Base-by-base conservation (phyloP, 805 yeast genomes). In the Pichia pseudocactophila region DNA sequence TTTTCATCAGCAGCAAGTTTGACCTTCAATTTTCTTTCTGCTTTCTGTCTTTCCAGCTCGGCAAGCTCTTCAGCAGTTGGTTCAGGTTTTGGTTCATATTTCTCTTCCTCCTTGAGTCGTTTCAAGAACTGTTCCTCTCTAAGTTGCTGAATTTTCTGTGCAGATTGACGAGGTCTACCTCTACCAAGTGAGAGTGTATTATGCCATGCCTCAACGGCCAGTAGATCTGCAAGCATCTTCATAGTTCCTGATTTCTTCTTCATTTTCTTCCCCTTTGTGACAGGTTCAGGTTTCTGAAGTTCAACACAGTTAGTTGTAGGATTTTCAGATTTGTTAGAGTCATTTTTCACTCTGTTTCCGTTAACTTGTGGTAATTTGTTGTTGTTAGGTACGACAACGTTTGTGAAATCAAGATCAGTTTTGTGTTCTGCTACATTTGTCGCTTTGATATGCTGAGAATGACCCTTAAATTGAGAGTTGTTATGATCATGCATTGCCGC, bases 161-260 rank as follows among this genome's bases (percentile, higher is more conserved):
- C 35, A 3, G 46, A 43, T 28, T 43, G 25, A 30, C 46, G 46
- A 9, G 30, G 34, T 34, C 22, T 34, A 6, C 11, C 15, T 7
- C 45, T 41, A 16, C 38, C 34, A 28, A 39, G 27, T 25, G 33
- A 13, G 12, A 22, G 22, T 10, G 31, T 28, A 28, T 13, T 28
- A 10, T 28, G 31, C 31, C 31, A 28, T n/a, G 31, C 31, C 31
- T 28, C 31, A 5, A 28, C 31, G 13, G 42, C 58, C 12, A 58
- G 22, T 7, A 55, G 42, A 30, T 34, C 34, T 4, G 43, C 50
- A 35, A 56, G 40, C 16, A 16, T 38, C n/a, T 10, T 32, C 3
- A 38, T 36, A 11, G 13, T 34, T 19, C 20, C 31, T 37, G 35
- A 25, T 25, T 34, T 30, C 11, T 31, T 32, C 32, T 38, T 3